Percentiles rank a stretch among this genome's conserved stretches.
These are phyloP conservation scores for Auriscalpium microsporum DNA, from an alignment of 768 basidiomycete genomes.

Conservation along the genomic window DNA sequence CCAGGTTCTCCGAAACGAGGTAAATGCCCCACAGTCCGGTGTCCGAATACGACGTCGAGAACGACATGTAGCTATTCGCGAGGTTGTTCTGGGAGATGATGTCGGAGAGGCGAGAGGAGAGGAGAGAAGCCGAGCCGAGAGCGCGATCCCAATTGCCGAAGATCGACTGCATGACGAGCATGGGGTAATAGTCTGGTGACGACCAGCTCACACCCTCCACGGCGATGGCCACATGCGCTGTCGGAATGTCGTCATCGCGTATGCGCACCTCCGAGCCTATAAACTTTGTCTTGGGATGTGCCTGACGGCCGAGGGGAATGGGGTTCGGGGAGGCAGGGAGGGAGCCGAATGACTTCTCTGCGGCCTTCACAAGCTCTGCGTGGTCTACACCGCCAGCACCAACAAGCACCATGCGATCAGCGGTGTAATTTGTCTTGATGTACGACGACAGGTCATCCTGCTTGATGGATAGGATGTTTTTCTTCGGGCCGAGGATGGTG, in stretches of 20 bases:
- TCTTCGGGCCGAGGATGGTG: constrained; percentile 94
- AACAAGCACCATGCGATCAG: constrained; percentile 98
- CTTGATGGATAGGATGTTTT: constrained; percentile 92
- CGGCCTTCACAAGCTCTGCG: constrained; percentile 84
- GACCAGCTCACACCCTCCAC: constrained; percentile 98
- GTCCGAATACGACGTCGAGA: constrained; percentile 97
- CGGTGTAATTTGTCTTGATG: constrained; percentile 97
- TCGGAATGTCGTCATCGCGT: constrained; percentile 84
- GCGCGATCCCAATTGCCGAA: constrained; percentile 99
- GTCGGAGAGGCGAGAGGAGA: constrained; percentile 87
- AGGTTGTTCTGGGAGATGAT: constrained; percentile 90
- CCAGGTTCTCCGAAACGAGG: constrained; percentile 88
- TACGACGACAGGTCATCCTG: constrained; percentile 82
- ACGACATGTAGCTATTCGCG: constrained; percentile 98
- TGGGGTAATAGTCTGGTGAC: constrained; percentile 97
- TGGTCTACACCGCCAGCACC: constrained; percentile 96
- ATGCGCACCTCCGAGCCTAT: constrained; percentile 93
- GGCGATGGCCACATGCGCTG: constrained; percentile 90
- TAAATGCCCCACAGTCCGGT: constrained; percentile 99
- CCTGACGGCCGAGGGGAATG: constrained; percentile 75
- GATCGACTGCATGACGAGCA: constrained; percentile 97
- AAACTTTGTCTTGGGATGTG: constrained; percentile 74
- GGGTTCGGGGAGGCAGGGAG: constrained; percentile 85
- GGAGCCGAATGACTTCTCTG: constrained; percentile 84
- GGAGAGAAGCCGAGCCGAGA: constrained; percentile 80